Evolutionary conservation across 2,329 filamentous ascomycete genomes (phyloP), one percentile per base, ranked within the genome.

Genomic region (Leptographium radiaticola): DNA sequence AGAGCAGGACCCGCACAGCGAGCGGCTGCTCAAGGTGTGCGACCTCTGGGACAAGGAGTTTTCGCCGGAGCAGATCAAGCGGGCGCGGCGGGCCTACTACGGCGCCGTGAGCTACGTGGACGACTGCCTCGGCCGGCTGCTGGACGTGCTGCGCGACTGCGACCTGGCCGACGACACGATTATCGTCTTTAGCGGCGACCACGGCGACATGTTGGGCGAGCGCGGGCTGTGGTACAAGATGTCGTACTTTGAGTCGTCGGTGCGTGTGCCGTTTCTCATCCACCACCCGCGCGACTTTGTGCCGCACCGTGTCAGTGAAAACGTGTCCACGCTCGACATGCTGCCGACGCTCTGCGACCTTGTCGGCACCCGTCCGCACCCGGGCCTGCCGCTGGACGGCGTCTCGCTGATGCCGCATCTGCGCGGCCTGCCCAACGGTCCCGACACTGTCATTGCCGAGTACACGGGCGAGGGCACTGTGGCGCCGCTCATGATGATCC

Each of bases 121-220:
- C 65, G 87, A 94, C 68, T 90, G 90, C 69, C 84, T 96, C 59
- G 90, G 90, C 55, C 86, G 86, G 65, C 77, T 96, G 38, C 74
- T 95, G 30, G 75, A 81, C 57, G 84, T 87, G 0, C 73, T 96
- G 18, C 85, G 89, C 66, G 78, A 89, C 56, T 91, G 88, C 64
- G 80, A 83, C 8, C 74, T 96, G 46, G 84, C 84, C 56, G 82
- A 95, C 38, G 81, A 95, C 69, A 96, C 90, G 13, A 89, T 95
- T 62, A 75, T 96, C 62, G 83, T 96, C 60, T 96, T 96, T 71
- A 90, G 86, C 55, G 89, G 90, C 46, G 90, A 96, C 66, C 90
- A 96, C 64, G 90, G 90, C 54, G 90, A 96, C 68, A 96, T 96
- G 90, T 79, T 96, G 9, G 90, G 90, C 56, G 90, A 96, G 73